A percentile compares a stretch with the other conserved stretches of the same genome.
Conservation (phyloP, 2,329 filamentous ascomycete species). For the Aaosphaeria pasadenensis region DNA sequence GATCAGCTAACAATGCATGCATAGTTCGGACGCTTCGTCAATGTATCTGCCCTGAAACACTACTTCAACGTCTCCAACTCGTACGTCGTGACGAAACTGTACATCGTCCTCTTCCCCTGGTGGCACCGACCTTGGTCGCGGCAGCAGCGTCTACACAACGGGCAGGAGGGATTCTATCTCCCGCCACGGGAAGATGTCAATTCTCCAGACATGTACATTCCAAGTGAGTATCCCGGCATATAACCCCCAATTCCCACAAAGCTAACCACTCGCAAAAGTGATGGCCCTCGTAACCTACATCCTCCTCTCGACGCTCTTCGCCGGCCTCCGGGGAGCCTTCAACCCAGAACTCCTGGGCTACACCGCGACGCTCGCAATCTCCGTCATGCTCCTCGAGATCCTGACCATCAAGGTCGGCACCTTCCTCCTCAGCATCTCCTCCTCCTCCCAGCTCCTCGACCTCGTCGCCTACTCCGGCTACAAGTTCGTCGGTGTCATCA, state of each 20-base stretch:
- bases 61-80: constrained; percentile 99
- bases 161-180: constrained; percentile 68
- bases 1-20: background rate
- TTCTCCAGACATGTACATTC: constrained; percentile 99
- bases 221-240: constrained; percentile 34
- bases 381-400: constrained; percentile 84
- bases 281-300: constrained; percentile 99
- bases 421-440: constrained; percentile 90
- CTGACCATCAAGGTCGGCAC: constrained; percentile 86
- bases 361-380: constrained; percentile 79
- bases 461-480: constrained; percentile 96
- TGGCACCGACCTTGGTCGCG: constrained; percentile 96
- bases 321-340: constrained; percentile 86
- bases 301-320: constrained; percentile 84
- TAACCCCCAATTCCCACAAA: background rate
- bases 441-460: constrained; percentile 89
- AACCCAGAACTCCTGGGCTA: constrained; percentile 90
- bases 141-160: constrained; percentile 67
- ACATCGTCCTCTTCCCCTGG: constrained; percentile 95
- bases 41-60: constrained; percentile 89
- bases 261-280: constrained; percentile 43
- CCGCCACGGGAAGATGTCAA: constrained; percentile 95
- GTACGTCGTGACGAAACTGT: constrained; percentile 91
- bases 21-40: constrained; percentile 79
- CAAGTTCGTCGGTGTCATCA: constrained; percentile 96